Conservation (phyloP, 2,329 filamentous ascomycete genomes). For the Cladosporium sp. region DNA sequence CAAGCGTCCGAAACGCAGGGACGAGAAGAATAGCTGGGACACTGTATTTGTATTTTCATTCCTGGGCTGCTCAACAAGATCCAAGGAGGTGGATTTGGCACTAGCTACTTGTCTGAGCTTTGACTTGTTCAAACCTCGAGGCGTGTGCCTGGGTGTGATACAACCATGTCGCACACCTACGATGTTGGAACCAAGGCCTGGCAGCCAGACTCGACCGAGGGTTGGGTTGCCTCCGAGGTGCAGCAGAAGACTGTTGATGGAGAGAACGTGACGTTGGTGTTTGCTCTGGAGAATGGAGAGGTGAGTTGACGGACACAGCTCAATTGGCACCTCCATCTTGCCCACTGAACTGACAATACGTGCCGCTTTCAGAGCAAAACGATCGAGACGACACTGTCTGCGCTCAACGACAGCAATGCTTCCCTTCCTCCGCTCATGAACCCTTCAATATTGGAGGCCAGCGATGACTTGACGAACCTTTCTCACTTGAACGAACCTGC, state of each 20-base stretch:
- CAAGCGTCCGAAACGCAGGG: too few relatives aligned
- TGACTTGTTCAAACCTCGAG: not conserved
- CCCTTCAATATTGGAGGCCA: slow-evolving; percentile 94
- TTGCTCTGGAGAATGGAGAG: slow-evolving; percentile 89
- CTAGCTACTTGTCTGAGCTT: not conserved
- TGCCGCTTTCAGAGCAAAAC: slow-evolving; percentile 62
- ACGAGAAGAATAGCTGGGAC: not conserved
- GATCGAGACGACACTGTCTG: slow-evolving; percentile 71
- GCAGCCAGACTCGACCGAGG: slow-evolving; percentile 94
- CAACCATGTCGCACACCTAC: slow-evolving; percentile 81
- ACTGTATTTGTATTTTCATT: slow-evolving; percentile 8
- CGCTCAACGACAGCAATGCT: slow-evolving; percentile 70
- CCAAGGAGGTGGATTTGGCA: not conserved
- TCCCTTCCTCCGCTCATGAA: slow-evolving; percentile 94
- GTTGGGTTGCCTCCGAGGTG: slow-evolving; percentile 96
- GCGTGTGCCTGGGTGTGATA: not conserved
- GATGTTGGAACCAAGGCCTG: slow-evolving; percentile 96
- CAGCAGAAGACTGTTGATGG: slow-evolving; percentile 78
- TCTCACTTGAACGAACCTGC: slow-evolving; percentile 98
- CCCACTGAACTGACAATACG: slow-evolving; percentile 7
- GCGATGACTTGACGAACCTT: slow-evolving; percentile 93
- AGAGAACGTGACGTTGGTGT: slow-evolving; percentile 80
- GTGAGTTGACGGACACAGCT: slow-evolving; percentile 45
- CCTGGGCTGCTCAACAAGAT: not conserved
- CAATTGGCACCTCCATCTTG: not conserved